Percentiles rank a stretch among this genome's conserved stretches.
Conservation (phyloP, 768 basidiomycete species). For the Leccinum disarticulatum region DNA sequence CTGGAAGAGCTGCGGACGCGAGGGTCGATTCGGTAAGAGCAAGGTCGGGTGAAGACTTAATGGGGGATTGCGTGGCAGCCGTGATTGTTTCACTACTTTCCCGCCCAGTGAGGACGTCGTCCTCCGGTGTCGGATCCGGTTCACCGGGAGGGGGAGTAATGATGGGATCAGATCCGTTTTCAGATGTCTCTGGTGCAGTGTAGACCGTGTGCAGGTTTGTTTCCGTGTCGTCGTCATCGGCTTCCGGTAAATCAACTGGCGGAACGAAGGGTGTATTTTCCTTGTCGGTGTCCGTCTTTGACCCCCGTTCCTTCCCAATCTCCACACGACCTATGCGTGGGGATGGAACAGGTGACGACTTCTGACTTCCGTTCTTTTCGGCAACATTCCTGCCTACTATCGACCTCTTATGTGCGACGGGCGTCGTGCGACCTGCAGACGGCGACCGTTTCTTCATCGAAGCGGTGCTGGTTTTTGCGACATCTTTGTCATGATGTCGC, state of each 20-base stretch:
- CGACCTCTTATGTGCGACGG: constrained; percentile 21
- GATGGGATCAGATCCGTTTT: constrained; percentile 7
- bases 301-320: constrained; percentile 35
- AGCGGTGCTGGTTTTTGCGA: constrained; percentile 22
- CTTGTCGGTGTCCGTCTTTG: constrained; percentile 31
- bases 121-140: constrained; percentile 17
- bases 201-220: constrained; percentile 21
- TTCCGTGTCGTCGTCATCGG: constrained; percentile 38
- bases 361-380: constrained; percentile 18
- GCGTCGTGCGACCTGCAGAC: constrained; percentile 23
- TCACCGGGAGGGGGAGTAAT: constrained; percentile 13
- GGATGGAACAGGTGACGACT: constrained; percentile 14
- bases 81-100: constrained; percentile 31
- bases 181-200: constrained; percentile 20
- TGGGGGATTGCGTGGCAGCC: constrained; percentile 19
- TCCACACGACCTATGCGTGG: constrained; percentile 20
- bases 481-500: constrained; percentile 27
- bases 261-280: constrained; percentile 14
- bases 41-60: constrained; percentile 16
- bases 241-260: constrained; percentile 35
- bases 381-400: constrained; percentile 10
- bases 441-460: constrained; percentile 22
- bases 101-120: constrained; percentile 22
- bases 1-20: constrained; percentile 32
- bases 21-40: constrained; percentile 29